Evolutionary conservation across 2,329 filamentous ascomycete species (phyloP), one percentile per base, ranked within the genome.

Genomic region (Pestalotiopsis sp.): DNA sequence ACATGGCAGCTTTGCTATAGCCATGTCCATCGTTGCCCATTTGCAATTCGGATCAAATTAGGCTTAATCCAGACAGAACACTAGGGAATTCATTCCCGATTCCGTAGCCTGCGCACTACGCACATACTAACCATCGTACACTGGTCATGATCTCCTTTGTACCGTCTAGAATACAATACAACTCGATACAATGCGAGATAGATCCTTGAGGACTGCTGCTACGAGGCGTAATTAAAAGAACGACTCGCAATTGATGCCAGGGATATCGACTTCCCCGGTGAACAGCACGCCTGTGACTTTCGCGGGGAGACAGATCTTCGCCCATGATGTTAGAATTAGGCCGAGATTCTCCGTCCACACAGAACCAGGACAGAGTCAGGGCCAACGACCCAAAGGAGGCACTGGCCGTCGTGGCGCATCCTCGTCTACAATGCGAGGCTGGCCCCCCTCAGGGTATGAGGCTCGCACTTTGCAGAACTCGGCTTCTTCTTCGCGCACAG

Each of bases 331-430:
- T 23, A 25, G 39, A 49, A 36, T 23, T 23, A 36, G 52, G 31
- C 36, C 64, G 64, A 66, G 55, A 66, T 66, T 66, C 31, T 66
- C 64, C 64, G 64, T 66, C 64, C 64, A 66, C 55, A 59, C 52
- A 38, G 55, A 66, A 59, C 64, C 64, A 66, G 36, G 64, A 23
- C 38, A 64, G 49, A 49, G 14, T 49, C 25, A 64, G 27, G 57
- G 23, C 23, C 25, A 59, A 6, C 17, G n/a, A n/a, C 17, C 36
- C 25, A 27, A 61, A 39, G 25, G 27, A 36, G 25, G n/a, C 59
- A 61, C 20, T 14, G 17, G 17, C 59, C 25, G 27, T 39, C n/a
- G 31, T 14, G n/a, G 59, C 27, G 59, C 27, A 61, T 20, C 45
- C 31, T 52, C 45, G 57, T 60, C 57, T 60, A 60, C 14, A 52